Percentiles rank a stretch among this genome's conserved stretches.
Conservation (phyloP, 192 early-diverging fungal genomes). For the Entomortierella beljakovae region DNA sequence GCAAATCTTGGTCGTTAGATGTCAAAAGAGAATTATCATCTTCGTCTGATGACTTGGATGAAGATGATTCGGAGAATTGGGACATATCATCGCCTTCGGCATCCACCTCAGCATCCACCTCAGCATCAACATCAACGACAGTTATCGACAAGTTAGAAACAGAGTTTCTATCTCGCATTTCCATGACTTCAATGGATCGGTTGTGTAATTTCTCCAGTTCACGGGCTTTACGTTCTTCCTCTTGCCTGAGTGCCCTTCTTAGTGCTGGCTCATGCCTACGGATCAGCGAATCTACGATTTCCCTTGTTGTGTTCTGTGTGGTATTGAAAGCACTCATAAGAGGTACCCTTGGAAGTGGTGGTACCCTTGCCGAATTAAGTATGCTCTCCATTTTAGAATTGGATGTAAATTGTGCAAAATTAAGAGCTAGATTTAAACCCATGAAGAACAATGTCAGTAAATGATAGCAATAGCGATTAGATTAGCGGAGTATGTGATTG, state of each 20-base stretch:
- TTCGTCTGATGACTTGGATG: conserved; percentile 13
- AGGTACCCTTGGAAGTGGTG: conserved; percentile 43
- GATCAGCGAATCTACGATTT: conserved; percentile 16
- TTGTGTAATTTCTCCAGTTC: conserved; percentile 12
- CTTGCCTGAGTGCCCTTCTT: neutral
- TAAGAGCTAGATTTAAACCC: neutral
- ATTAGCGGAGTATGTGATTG: neutral
- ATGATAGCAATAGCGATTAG: too few relatives aligned
- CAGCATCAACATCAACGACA: neutral
- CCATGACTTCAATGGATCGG: conserved; percentile 26
- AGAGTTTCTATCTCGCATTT: neutral
- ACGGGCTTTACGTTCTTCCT: conserved; percentile 17
- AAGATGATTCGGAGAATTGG: conserved; percentile 23
- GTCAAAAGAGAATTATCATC: neutral
- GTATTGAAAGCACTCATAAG: neutral
- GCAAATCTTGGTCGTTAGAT: neutral
- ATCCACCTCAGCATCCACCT: neutral
- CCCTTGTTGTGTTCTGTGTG: neutral
- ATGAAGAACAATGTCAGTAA: neutral
- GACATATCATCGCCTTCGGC: conserved; percentile 13
- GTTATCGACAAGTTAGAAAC: neutral
- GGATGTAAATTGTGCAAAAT: conserved; percentile 14
- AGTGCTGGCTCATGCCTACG: conserved; percentile 24
- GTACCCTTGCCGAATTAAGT: conserved; percentile 11
- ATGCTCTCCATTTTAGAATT: conserved; percentile 8